phyloP scores from a whole-genome alignment of 306 rosid genomes.

The Vicia villosa region DNA sequence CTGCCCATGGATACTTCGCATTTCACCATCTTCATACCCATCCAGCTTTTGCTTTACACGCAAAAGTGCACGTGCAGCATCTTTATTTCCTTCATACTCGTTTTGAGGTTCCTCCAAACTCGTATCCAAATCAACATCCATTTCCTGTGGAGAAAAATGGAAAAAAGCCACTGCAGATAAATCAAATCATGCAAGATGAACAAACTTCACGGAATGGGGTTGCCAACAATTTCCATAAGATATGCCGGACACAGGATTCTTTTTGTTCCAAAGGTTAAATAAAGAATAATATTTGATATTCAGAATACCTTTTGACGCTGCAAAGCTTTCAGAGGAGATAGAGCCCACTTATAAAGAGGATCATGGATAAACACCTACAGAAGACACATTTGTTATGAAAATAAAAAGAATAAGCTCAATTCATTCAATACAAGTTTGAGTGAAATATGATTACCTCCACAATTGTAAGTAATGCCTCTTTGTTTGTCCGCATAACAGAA shows the following conservation, averaged over 20 bases:
- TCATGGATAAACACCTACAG: slow-evolving; percentile 92
- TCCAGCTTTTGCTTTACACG: slow-evolving; percentile 95
- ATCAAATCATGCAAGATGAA: slow-evolving; percentile 24
- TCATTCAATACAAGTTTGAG: slow-evolving; percentile 14
- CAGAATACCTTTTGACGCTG: slow-evolving; percentile 90
- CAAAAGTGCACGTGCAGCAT: slow-evolving; percentile 87
- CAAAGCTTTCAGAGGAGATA: slow-evolving; percentile 93
- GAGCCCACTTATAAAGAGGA: slow-evolving; percentile 96
- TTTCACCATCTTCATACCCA: slow-evolving; percentile 94
- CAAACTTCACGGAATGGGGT: slow-evolving; percentile 5
- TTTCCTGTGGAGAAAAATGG: slow-evolving; percentile 56
- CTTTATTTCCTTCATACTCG: slow-evolving; percentile 88
- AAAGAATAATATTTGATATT: slow-evolving; percentile 6
- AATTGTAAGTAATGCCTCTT: slow-evolving; percentile 89
- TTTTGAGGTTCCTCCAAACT: slow-evolving; percentile 67
- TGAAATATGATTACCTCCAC: slow-evolving; percentile 61
- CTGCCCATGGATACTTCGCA: slow-evolving; percentile 92
- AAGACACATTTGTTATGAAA: slow-evolving; percentile 35
- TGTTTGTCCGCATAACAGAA: slow-evolving; percentile 91
- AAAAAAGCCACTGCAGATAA: slow-evolving; percentile 22
- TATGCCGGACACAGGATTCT: slow-evolving; percentile 17
- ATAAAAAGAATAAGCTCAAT: slow-evolving; percentile 10
- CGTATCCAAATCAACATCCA: slow-evolving; percentile 71
- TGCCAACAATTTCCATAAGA: neutral
- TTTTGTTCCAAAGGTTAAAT: neutral